Percentiles rank a stretch among this genome's conserved stretches.
Evolutionary conservation across 2,329 filamentous ascomycete species (phyloP).

Genomic region (Nakataea oryzae): DNA sequence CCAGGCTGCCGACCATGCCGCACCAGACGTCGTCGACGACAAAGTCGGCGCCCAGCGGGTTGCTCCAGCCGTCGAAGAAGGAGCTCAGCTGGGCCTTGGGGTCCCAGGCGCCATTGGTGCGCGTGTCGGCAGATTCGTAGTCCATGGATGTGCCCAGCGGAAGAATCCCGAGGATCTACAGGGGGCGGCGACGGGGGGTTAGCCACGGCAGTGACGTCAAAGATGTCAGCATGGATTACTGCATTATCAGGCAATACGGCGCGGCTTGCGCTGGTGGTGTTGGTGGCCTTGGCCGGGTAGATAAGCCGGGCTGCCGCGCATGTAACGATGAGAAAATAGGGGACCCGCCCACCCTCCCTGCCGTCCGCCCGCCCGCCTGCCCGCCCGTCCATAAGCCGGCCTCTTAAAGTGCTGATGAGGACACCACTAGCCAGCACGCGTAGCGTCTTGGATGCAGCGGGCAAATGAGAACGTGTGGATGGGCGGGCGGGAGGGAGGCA

Average conservation of each 20-base stretch:
- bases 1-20: slow-evolving; percentile 30
- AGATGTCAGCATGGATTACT: not conserved
- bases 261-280: too few relatives aligned
- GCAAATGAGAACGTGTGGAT: not conserved
- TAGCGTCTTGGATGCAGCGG: not conserved
- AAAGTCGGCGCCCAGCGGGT: slow-evolving; percentile 31
- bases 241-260: not conserved
- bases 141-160: slow-evolving; percentile 38
- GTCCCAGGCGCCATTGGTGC: slow-evolving; percentile 36
- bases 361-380: too few relatives aligned
- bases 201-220: not conserved
- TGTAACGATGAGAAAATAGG: too few relatives aligned
- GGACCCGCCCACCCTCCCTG: too few relatives aligned
- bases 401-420: not conserved
- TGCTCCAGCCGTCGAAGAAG: slow-evolving; percentile 31
- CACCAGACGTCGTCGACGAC: slow-evolving; percentile 34
- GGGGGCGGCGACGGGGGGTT: too few relatives aligned
- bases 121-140: slow-evolving; percentile 31
- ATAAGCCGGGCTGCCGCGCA: too few relatives aligned
- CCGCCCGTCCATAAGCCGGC: not conserved
- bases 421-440: too few relatives aligned
- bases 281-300: too few relatives aligned
- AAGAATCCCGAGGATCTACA: slow-evolving; percentile 32
- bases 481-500: not conserved
- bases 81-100: slow-evolving; percentile 27